phyloP scores from a whole-genome alignment of 352 stramenopile genomes.

The Phytopythium boreale region DNA sequence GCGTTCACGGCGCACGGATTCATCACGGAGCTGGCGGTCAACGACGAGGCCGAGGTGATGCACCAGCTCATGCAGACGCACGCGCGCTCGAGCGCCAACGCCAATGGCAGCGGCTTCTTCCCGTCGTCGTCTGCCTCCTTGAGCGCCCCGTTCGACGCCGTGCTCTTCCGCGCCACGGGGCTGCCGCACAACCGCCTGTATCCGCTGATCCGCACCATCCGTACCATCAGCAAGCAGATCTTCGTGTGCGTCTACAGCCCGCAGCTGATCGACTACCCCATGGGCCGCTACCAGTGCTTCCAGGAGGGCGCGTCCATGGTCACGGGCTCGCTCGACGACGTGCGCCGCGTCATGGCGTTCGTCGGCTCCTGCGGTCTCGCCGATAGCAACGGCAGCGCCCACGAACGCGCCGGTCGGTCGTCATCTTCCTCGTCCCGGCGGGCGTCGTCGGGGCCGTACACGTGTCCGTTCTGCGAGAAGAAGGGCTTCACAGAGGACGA shows the following conservation, averaged over 20 bases:
- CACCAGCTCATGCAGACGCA: constrained; percentile 58
- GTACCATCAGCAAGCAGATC: constrained; percentile 76
- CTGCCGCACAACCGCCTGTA: constrained; percentile 49
- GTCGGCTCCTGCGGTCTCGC: constrained; percentile 41
- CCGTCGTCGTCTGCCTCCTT: neutral
- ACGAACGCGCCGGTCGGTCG: constrained; percentile 7
- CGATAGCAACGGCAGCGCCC: constrained; percentile 14
- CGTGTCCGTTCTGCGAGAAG: constrained; percentile 75
- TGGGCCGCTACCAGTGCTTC: constrained; percentile 75
- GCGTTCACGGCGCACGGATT: constrained; percentile 66
- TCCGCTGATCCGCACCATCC: constrained; percentile 53
- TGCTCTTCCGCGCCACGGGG: constrained; percentile 62
- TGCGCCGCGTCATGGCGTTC: constrained; percentile 64
- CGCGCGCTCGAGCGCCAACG: constrained; percentile 19
- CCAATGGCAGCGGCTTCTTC: neutral
- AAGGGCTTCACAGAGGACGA: constrained; percentile 74
- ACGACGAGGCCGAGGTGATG: constrained; percentile 51
- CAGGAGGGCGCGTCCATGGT: constrained; percentile 81
- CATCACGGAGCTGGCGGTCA: constrained; percentile 65
- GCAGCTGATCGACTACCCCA: constrained; percentile 65
- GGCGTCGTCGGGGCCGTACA: constrained; percentile 19
- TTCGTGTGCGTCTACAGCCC: constrained; percentile 85
- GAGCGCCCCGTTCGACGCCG: constrained; percentile 50
- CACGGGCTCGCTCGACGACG: constrained; percentile 60
- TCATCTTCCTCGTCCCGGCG: constrained; percentile 7